phyloP scores from a whole-genome alignment of 2,329 filamentous ascomycete species.

The Incumbomyces lentus region DNA sequence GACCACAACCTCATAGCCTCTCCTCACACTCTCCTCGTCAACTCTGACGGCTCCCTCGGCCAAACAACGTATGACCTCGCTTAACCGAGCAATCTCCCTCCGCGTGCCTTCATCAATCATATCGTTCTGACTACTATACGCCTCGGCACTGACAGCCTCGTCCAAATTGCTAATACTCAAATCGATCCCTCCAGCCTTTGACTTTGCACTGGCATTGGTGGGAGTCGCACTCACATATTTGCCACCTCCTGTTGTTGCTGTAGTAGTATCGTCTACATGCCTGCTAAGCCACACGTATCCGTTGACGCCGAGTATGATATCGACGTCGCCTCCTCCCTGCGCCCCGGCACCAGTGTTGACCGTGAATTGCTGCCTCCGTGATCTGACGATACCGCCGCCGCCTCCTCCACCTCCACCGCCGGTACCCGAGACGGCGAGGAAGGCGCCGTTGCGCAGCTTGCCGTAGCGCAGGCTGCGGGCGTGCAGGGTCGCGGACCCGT shows the following conservation, averaged over 20 bases:
- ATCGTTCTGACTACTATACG: constrained; percentile 95
- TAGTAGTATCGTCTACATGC: constrained; percentile 50
- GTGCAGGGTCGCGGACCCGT: constrained; percentile 79
- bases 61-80: constrained; percentile 70
- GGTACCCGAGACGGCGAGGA: constrained; percentile 68
- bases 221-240: constrained; percentile 22
- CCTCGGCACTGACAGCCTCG: constrained; percentile 70
- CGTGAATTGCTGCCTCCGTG: constrained; percentile 79
- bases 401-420: constrained; percentile 48
- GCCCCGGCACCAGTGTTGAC: constrained; percentile 41
- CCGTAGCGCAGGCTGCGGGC: constrained; percentile 87
- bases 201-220: constrained; percentile 32
- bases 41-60: constrained; percentile 74
- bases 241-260: constrained; percentile 26
- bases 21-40: constrained; percentile 79
- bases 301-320: constrained; percentile 87
- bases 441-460: constrained; percentile 87
- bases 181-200: constrained; percentile 28
- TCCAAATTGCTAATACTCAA: constrained; percentile 72
- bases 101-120: constrained; percentile 65
- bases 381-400: constrained; percentile 71
- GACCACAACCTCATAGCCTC: constrained; percentile 70
- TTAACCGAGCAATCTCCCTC: constrained; percentile 76
- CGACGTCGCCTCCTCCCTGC: constrained; percentile 49
- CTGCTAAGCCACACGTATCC: constrained; percentile 94